These are phyloP conservation scores for Colletotrichum brevisporum DNA, from an alignment of 2,329 filamentous ascomycete species.

Conservation along the genomic window DNA sequence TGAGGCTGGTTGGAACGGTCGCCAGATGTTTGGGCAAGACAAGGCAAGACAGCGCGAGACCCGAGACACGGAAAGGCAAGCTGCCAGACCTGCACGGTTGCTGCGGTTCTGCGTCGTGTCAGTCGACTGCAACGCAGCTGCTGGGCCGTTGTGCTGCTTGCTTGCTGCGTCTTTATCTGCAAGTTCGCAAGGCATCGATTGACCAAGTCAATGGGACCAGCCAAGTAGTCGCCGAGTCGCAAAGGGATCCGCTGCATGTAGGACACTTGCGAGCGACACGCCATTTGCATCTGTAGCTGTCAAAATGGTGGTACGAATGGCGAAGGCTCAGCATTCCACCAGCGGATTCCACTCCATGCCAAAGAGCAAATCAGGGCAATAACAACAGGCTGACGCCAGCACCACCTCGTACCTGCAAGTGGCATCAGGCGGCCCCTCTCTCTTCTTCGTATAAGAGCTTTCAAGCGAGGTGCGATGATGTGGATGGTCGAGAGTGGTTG, in stretches of 20 bases:
- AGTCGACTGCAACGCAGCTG: not conserved
- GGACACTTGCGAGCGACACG: not conserved
- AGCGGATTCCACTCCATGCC: no score
- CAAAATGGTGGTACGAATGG: no score
- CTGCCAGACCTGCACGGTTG: slow-evolving; percentile 34
- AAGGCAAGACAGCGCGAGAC: slow-evolving; percentile 17
- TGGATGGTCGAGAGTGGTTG: slow-evolving; percentile 24
- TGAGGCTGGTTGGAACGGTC: not conserved
- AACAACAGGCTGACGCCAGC: not conserved
- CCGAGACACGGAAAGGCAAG: slow-evolving; percentile 30
- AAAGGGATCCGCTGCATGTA: not conserved
- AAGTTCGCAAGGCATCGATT: slow-evolving; percentile 6
- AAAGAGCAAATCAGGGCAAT: not conserved
- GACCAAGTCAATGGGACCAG: not conserved
- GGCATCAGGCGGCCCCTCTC: not conserved
- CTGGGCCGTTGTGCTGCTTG: not conserved
- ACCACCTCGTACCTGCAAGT: slow-evolving; percentile 30
- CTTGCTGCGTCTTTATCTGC: not conserved
- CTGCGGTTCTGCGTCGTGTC: slow-evolving; percentile 1
- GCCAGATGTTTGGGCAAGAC: slow-evolving; percentile 20
- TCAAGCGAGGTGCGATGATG: slow-evolving; percentile 14
- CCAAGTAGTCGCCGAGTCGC: not conserved
- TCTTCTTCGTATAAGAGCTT: not conserved
- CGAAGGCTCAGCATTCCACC: not conserved
- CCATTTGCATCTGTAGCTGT: not conserved